A percentile compares a stretch with the other conserved stretches of the same genome.
phyloP scores from a whole-genome alignment of 108 stramenopile genomes.

The Cyclotella atomus region DNA sequence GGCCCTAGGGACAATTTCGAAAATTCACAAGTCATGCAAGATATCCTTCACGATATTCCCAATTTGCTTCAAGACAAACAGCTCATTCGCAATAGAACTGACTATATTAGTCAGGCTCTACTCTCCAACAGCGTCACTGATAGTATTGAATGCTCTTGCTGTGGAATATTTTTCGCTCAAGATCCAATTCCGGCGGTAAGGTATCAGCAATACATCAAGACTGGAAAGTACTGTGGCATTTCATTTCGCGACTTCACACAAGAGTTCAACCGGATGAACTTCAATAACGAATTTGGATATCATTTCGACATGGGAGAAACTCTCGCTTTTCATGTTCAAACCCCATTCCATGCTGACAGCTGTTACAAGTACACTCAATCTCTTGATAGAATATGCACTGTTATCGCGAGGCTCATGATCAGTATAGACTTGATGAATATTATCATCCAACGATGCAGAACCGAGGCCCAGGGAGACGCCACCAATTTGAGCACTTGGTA shows the following conservation, averaged over 20 bases:
- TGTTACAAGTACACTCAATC: not conserved
- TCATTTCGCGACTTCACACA: conserved; percentile 1
- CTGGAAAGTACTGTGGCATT: not conserved
- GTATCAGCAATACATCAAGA: not conserved
- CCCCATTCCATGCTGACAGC: not conserved
- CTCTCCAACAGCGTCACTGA: conserved; percentile 14
- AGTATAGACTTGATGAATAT: conserved; percentile 1
- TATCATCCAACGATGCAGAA: conserved; percentile 14
- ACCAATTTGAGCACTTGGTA: conserved; percentile 8
- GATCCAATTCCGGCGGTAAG: conserved; percentile 3
- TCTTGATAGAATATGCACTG: conserved; percentile 6
- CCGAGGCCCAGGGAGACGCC: not conserved
- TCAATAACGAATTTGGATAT: not conserved
- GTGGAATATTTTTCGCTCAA: conserved; percentile 1
- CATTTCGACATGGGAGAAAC: not conserved
- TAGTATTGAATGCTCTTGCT: conserved; percentile 33
- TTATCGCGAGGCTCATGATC: conserved; percentile 5
- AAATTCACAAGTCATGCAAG: not conserved
- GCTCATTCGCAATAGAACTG: not conserved
- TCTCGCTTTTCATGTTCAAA: not conserved
- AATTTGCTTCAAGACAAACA: conserved; percentile 1
- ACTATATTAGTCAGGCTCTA: not conserved
- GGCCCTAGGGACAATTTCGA: too few relatives aligned
- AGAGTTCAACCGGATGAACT: not conserved
- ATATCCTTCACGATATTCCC: not conserved